A percentile compares a stretch with the other conserved stretches of the same genome.
phyloP scores from a whole-genome alignment of 2,329 filamentous ascomycete species.

The Fusarium domesticum region DNA sequence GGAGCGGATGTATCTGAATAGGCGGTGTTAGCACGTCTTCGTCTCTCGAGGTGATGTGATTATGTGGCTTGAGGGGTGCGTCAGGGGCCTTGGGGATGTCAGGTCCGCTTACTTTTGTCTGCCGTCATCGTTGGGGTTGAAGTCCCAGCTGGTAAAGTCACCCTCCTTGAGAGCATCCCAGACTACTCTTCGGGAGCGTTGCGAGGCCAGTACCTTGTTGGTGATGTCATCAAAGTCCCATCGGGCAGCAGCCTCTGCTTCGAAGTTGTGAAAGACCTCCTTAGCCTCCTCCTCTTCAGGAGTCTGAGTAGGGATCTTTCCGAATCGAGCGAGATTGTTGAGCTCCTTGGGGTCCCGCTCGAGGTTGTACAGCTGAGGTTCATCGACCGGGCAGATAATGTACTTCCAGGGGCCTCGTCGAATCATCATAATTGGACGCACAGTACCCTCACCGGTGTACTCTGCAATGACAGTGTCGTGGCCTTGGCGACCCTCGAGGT shows the following conservation, averaged over 20 bases:
- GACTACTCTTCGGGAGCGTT: constrained; percentile 74
- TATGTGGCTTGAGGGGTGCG: constrained; percentile 10
- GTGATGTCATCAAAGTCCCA: constrained; percentile 84
- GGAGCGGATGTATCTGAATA: constrained; percentile 75
- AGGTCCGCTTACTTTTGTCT: constrained; percentile 54
- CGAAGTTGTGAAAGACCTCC: constrained; percentile 61
- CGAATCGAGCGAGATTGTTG: constrained; percentile 62
- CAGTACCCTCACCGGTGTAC: constrained; percentile 90
- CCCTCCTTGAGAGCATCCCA: constrained; percentile 78
- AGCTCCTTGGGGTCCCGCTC: constrained; percentile 71
- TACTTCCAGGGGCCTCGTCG: constrained; percentile 88
- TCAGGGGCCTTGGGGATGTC: constrained; percentile 8
- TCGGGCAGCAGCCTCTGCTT: constrained; percentile 66
- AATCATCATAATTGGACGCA: constrained; percentile 92
- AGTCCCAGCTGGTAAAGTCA: constrained; percentile 79
- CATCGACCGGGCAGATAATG: constrained; percentile 78
- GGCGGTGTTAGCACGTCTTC: constrained; percentile 29
- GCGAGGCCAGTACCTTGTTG: constrained; percentile 68
- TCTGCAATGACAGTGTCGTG: constrained; percentile 90
- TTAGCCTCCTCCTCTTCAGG: constrained; percentile 46
- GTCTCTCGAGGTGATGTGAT: constrained; percentile 29
- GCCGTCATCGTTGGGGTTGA: constrained; percentile 70
- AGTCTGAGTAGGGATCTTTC: constrained; percentile 38
- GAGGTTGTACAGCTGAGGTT: constrained; percentile 81
- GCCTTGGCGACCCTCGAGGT: constrained; percentile 61